Conservation (phyloP, 768 basidiomycete species). For the Tylopilus plumbeoviolaceoides region DNA sequence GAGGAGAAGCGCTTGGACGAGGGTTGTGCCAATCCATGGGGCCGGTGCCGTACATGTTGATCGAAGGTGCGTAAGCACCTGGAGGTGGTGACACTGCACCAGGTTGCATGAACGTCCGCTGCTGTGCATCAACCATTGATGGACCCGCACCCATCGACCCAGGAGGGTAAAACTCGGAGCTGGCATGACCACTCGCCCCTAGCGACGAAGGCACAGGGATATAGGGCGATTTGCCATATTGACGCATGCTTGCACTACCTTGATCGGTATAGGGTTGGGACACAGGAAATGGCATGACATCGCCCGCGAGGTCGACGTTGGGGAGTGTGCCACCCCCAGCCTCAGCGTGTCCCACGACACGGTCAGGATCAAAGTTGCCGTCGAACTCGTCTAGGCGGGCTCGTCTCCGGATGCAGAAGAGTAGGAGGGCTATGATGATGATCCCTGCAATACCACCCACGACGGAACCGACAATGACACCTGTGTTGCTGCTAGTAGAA, state of each 20-base stretch:
- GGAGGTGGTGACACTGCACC: not conserved
- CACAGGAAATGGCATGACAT: slow-evolving; percentile 27
- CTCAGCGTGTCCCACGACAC: slow-evolving; percentile 29
- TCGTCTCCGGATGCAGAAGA: slow-evolving; percentile 29
- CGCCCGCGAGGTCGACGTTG: slow-evolving; percentile 23
- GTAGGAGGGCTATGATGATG: slow-evolving; percentile 22
- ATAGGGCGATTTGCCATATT: slow-evolving; percentile 16
- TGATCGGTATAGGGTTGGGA: slow-evolving; percentile 5
- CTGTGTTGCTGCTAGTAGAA: slow-evolving; percentile 25
- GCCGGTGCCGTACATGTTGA: slow-evolving; percentile 11
- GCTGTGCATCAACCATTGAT: slow-evolving; percentile 4
- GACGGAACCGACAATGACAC: slow-evolving; percentile 50
- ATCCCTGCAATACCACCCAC: slow-evolving; percentile 43
- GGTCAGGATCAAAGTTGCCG: slow-evolving; percentile 48
- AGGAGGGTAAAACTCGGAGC: slow-evolving; percentile 9
- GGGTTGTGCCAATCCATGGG: slow-evolving; percentile 20
- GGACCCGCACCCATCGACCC: not conserved
- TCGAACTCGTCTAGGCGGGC: slow-evolving; percentile 40
- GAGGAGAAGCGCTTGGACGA: slow-evolving; percentile 16
- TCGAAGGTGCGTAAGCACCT: slow-evolving; percentile 1
- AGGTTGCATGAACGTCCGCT: slow-evolving; percentile 2
- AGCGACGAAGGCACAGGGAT: slow-evolving; percentile 1
- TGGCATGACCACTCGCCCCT: not conserved
- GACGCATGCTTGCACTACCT: slow-evolving; percentile 21
- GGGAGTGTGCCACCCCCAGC: slow-evolving; percentile 26